These are phyloP conservation scores for Perkinsus olseni DNA, from an alignment of 169 alveolate species.

Conservation along the genomic window DNA sequence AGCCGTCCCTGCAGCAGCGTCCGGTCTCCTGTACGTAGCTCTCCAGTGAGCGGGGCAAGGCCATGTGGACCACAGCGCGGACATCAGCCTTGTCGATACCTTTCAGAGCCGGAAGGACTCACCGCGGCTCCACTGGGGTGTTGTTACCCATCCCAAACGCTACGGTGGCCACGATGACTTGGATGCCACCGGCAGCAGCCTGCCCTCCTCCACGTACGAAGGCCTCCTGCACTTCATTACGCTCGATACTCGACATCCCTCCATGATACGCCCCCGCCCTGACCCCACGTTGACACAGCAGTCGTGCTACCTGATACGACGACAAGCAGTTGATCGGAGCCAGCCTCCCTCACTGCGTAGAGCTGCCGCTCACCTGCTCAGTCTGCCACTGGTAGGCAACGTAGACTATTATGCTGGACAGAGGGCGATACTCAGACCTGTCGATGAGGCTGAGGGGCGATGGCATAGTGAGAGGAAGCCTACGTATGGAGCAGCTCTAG, in stretches of 20 bases:
- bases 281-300: constrained; percentile 17
- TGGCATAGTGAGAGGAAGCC: not conserved
- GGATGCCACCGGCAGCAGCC: constrained; percentile 8
- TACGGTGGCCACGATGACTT: constrained; percentile 72
- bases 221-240: constrained; percentile 44
- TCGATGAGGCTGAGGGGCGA: not conserved
- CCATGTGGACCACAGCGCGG: constrained; percentile 73
- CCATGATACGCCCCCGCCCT: constrained; percentile 33
- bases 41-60: constrained; percentile 78
- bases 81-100: constrained; percentile 72
- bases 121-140: not conserved
- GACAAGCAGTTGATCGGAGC: not conserved
- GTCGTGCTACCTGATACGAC: not conserved
- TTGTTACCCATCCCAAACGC: constrained; percentile 78
- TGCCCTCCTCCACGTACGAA: constrained; percentile 29
- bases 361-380: not conserved
- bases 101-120: not conserved
- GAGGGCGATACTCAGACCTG: not conserved
- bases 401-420: not conserved
- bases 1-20: constrained; percentile 41
- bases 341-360: not conserved
- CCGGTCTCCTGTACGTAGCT: constrained; percentile 79
- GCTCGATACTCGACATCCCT: constrained; percentile 22
- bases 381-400: not conserved
- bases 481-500: not conserved